phyloP scores from a whole-genome alignment of 805 yeast species.

The Kuraishia piskuri region DNA sequence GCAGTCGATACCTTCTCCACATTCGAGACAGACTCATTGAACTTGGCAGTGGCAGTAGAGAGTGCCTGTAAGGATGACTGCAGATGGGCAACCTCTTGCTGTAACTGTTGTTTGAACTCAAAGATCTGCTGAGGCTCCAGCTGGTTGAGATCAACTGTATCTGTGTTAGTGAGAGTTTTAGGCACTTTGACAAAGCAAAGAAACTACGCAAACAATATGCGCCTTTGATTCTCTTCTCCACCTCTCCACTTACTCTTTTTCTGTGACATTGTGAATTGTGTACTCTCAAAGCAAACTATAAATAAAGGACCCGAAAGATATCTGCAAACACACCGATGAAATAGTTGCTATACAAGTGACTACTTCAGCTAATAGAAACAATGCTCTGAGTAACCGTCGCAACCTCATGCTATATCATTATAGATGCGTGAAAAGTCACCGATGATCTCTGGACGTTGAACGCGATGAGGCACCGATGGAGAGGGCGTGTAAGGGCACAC shows the following conservation, averaged over 20 bases:
- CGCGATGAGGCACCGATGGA: background rate
- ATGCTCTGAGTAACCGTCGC: too few species aligned
- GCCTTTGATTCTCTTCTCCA: background rate
- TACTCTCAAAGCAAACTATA: too few species aligned
- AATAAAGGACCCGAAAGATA: too few species aligned
- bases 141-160: constrained; percentile 50
- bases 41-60: constrained; percentile 72
- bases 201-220: constrained; percentile 15
- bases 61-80: constrained; percentile 78
- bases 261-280: constrained; percentile 1
- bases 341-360: too few species aligned
- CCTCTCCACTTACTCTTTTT: background rate
- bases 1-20: constrained; percentile 39
- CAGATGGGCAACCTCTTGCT: constrained; percentile 80
- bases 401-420: background rate
- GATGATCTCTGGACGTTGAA: background rate
- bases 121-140: constrained; percentile 78
- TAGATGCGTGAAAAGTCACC: background rate
- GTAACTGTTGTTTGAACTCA: constrained; percentile 75
- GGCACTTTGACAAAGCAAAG: background rate
- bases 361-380: too few species aligned
- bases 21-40: constrained; percentile 70
- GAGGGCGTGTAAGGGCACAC: background rate
- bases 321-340: too few species aligned
- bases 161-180: constrained; percentile 1